Base-by-base conservation (phyloP, 148 eudicot species). In the Vaccinium myrtillus region DNA sequence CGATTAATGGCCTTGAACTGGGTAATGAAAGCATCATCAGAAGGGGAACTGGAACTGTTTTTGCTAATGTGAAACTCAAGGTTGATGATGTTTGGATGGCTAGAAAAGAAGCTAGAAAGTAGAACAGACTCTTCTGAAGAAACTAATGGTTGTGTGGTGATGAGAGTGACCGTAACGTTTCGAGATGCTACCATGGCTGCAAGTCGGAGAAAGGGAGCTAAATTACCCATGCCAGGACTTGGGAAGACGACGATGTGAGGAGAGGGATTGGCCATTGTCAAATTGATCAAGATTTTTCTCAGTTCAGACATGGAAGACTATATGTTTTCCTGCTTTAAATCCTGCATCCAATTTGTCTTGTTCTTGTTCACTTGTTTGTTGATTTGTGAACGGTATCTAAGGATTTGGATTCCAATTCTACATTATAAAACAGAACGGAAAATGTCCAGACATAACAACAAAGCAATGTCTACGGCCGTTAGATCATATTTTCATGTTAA, bases 201-300 rank as follows among this genome's bases (percentile, higher is more conserved):
- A 3, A 90, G 84, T 2, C 91, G 84, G 18, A 90, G 85, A 61
- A 88, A 86, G 3, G 91, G 88, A 5, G 83, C 83, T 25, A 88
- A 49, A 83, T 88, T 90, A 9, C 89, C 91, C 58, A 88, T 88
- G n/a, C 90, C 91, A 0, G 89, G 87, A 49, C 87, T 80, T 15
- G 89, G 89, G 79, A 86, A 88, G 58, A 88, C 25, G 2, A 80
- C 86, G 43, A 88, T 14, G 54, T 83, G 85, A 10, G 85, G 80
- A 13, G 77, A n/a, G 83, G 36, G 23, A 4, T 43, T 43, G 0
- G 6, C 23, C 83, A 80, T 36, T 36, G 19, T 58, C 51, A 3
- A 5, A 4, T 2, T 51, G 48, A 56, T 56, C 5, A 12, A 12
- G 25, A 18, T 9, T 19, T 14, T 8, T 19, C 10, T 6, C 81